Base-by-base conservation (phyloP, 495 filamentous ascomycete genomes). In the Penicillium goetzii region DNA sequence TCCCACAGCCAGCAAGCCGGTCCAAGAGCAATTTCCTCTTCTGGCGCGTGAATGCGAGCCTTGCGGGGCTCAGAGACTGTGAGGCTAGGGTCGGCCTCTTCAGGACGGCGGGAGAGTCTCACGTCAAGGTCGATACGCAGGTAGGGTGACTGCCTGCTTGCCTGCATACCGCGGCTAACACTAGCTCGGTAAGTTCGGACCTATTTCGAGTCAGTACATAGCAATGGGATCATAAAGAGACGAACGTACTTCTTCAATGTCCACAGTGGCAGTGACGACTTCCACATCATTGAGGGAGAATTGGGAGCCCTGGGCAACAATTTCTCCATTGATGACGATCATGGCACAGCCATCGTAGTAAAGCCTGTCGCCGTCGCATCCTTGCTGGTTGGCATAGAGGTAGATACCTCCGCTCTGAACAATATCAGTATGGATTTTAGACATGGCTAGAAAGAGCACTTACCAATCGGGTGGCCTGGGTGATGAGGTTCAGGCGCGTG, bases 1-100 rank as follows among this genome's bases (percentile, higher is more conserved):
- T 96, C 91, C 91, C 92, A 97, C 0, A 97, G 76, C 80, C 86
- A 97, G 70, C 87, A 89, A 1, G 86, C 91, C 0, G 87, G 83
- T 0, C 85, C 84, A 0, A 92, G 78, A 0, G 88, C 86, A 64
- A 94, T 90, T 62, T 96, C 91, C 67, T 93, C 89, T 68, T 92
- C 89, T 0, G 88, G 87, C 0, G 74, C 68, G 72, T 92, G 88
- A 55, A 84, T 85, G 4, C 81, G 75, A 2, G 82, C 76, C 30
- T 78, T 64, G 33, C 84, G 72, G 1, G 74, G 64, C n/a, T 73
- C 67, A 4, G 78, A 81, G 6, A 80, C 80, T 15, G 68, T 69
- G 36, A 83, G 71, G 17, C 72, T 59, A 21, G 78, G 74, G 17
- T 80, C 78, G n/a, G 74, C 70, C 25, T 78, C 75, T 26, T 77